Conservation (phyloP, 345 rosid genomes). For the Citrus hindsii region DNA sequence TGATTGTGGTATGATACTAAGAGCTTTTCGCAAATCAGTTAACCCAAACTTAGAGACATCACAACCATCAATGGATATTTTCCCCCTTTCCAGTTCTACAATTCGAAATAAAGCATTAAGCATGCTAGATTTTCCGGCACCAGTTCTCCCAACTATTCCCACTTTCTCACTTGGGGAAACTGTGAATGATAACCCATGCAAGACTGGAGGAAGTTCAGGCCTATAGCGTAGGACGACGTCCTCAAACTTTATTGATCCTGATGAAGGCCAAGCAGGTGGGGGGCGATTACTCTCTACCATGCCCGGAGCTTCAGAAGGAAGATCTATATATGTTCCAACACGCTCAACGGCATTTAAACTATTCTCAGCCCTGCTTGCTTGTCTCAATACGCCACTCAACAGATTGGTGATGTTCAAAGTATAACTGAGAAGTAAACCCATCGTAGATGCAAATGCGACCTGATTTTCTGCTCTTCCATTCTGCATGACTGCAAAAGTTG, state of each 20-base stretch:
- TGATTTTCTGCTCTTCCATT: slow-evolving; percentile 61
- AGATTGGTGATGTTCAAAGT: slow-evolving; percentile 75
- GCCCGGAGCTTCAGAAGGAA: slow-evolving; percentile 84
- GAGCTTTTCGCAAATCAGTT: slow-evolving; percentile 70
- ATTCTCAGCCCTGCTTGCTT: slow-evolving; percentile 92
- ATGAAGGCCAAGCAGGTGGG: slow-evolving; percentile 80
- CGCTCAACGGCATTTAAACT: slow-evolving; percentile 95
- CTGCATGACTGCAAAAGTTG: slow-evolving; percentile 81
- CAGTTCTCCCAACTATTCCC: slow-evolving; percentile 97
- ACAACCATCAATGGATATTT: slow-evolving; percentile 64
- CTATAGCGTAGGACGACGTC: slow-evolving; percentile 81
- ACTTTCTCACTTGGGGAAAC: slow-evolving; percentile 72
- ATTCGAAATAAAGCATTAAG: slow-evolving; percentile 87
- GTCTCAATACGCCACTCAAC: slow-evolving; percentile 76
- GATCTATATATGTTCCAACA: slow-evolving; percentile 78
- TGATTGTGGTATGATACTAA: slow-evolving; percentile 87
- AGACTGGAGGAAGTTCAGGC: slow-evolving; percentile 89
- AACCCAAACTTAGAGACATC: slow-evolving; percentile 67
- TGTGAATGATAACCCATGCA: slow-evolving; percentile 67
- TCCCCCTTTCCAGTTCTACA: slow-evolving; percentile 81
- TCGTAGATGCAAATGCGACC: slow-evolving; percentile 69
- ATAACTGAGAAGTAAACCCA: slow-evolving; percentile 95
- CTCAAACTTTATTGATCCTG: slow-evolving; percentile 71
- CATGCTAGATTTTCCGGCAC: slow-evolving; percentile 96
- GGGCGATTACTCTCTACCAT: slow-evolving; percentile 64